phyloP scores from a whole-genome alignment of 1,284 basidiomycete genomes.

The Ceratobasidium sp. region DNA sequence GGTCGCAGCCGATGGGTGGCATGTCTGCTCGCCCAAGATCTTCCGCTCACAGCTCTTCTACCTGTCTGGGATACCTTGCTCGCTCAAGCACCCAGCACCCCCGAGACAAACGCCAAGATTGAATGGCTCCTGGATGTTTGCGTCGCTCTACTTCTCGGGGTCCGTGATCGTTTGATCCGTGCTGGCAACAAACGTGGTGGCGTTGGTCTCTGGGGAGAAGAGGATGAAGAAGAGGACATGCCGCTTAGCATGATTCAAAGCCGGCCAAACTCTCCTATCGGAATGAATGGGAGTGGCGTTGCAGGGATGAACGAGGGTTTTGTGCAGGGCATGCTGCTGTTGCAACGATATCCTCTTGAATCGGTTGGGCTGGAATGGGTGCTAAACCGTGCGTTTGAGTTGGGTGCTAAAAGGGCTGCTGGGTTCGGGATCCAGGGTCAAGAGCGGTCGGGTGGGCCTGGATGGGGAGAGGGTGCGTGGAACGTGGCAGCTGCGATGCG shows the following conservation, averaged over 20 bases:
- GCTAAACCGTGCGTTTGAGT: conserved; percentile 38
- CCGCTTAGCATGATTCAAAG: conserved; percentile 33
- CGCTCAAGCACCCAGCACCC: conserved; percentile 51
- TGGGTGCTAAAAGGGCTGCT: conserved; percentile 34
- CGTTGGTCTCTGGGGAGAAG: conserved; percentile 44
- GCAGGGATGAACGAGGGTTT: conserved; percentile 43
- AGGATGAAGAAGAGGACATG: conserved; percentile 47
- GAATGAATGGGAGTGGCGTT: conserved; percentile 7
- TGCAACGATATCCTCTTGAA: conserved; percentile 42
- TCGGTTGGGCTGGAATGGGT: conserved; percentile 41
- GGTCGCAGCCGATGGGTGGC: conserved; percentile 72
- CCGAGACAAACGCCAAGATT: conserved; percentile 40
- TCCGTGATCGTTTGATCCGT: conserved; percentile 36
- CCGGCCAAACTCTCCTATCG: not conserved
- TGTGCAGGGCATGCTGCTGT: conserved; percentile 43
- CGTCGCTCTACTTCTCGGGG: conserved; percentile 33
- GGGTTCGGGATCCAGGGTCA: conserved; percentile 16
- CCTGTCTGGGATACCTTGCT: conserved; percentile 75
- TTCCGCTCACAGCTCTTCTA: conserved; percentile 66
- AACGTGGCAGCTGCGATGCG: conserved; percentile 23
- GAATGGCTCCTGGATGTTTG: conserved; percentile 36
- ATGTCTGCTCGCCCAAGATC: conserved; percentile 72
- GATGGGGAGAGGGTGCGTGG: conserved; percentile 21
- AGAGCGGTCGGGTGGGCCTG: not conserved
- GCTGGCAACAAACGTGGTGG: conserved; percentile 39